Conservation (phyloP, 2,329 filamentous ascomycete genomes). For the Colletotrichum euphorbiae region DNA sequence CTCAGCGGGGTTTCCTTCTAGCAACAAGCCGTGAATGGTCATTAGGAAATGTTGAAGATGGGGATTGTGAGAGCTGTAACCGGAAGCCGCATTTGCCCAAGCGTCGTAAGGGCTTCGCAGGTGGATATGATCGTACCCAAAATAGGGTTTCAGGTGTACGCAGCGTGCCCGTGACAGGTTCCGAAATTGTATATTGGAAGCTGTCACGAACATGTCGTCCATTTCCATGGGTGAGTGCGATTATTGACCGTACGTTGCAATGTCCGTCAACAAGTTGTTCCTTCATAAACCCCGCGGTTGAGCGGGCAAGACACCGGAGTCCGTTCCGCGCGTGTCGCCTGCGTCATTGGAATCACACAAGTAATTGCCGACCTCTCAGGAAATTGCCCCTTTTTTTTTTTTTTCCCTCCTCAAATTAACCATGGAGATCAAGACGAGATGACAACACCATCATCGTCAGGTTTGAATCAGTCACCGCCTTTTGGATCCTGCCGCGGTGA, state of each 20-base stretch:
- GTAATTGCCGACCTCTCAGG: not conserved
- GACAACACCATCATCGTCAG: not conserved
- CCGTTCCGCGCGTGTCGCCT: slow-evolving; percentile 8
- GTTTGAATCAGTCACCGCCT: slow-evolving; percentile 29
- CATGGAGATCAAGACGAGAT: not conserved
- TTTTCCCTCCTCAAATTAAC: not conserved
- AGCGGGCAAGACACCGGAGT: slow-evolving; percentile 6
- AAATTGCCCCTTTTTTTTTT: not conserved
- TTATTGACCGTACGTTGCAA: not conserved
- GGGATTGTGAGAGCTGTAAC: not conserved
- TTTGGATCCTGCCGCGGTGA: slow-evolving; percentile 14
- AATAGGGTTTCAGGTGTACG: slow-evolving; percentile 1
- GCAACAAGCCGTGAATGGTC: not conserved
- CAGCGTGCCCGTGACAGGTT: not conserved
- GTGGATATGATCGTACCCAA: not conserved
- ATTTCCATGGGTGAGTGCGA: not conserved
- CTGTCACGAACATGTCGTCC: not conserved
- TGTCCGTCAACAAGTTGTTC: slow-evolving; percentile 2
- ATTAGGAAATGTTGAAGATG: not conserved
- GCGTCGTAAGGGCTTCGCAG: not conserved
- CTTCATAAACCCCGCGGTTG: slow-evolving; percentile 3
- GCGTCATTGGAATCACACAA: slow-evolving; percentile 2
- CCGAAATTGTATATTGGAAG: not conserved
- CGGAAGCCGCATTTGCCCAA: not conserved
- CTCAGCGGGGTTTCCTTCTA: not conserved